A percentile compares a stretch with the other conserved stretches of the same genome.
These are phyloP conservation scores for Calcarisporium arbuscula DNA, from an alignment of 2,329 filamentous ascomycete genomes.

Conservation along the genomic window DNA sequence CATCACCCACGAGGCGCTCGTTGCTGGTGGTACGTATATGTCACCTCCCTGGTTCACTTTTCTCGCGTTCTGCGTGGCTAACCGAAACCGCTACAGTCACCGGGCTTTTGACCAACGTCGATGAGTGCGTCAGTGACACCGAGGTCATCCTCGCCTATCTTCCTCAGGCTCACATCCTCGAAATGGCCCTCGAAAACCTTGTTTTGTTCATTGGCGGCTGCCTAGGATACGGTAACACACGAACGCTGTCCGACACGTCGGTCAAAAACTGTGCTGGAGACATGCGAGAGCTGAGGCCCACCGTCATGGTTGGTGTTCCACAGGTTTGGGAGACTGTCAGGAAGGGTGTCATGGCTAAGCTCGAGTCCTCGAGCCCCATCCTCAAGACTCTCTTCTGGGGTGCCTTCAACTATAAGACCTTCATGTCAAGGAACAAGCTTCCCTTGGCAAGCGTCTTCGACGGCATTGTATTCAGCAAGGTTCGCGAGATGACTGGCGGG, in stretches of 20 bases:
- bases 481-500: conserved; percentile 85
- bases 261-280: conserved; percentile 89
- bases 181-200: conserved; percentile 91
- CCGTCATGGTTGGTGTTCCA: conserved; percentile 87
- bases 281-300: conserved; percentile 85
- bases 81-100: too few species aligned
- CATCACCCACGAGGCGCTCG: conserved; percentile 71
- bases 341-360: conserved; percentile 83
- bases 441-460: conserved; percentile 69
- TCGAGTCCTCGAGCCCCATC: conserved; percentile 66
- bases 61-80: too few species aligned
- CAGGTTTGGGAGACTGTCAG: conserved; percentile 96
- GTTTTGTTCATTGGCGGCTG: conserved; percentile 84
- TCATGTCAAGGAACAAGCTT: conserved; percentile 51
- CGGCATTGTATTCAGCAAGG: conserved; percentile 80
- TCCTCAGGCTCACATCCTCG: conserved; percentile 90
- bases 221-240: conserved; percentile 87
- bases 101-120: conserved; percentile 72
- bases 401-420: conserved; percentile 52
- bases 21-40: conserved; percentile 57
- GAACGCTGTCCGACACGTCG: conserved; percentile 79
- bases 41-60: background rate
- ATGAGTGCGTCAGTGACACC: conserved; percentile 66
- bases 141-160: conserved; percentile 87
- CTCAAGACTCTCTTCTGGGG: conserved; percentile 73